Evolutionary conservation across 116 monocot genomes (phyloP).

Genomic region (Trichopus zeylanicus): DNA sequence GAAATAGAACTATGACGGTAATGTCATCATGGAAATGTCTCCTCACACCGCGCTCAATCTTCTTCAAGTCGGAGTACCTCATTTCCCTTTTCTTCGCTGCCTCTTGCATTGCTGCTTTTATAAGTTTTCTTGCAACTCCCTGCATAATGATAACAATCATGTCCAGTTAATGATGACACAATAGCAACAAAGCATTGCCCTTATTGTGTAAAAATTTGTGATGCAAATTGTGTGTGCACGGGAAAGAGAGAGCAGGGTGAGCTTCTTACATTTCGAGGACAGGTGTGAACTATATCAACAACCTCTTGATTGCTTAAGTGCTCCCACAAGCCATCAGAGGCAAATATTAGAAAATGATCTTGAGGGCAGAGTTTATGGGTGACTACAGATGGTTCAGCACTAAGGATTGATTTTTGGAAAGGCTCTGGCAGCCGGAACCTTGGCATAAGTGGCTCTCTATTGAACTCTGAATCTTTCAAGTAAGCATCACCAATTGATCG

Average conservation of each 20-base stretch:
- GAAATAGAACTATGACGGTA: slow-evolving; percentile 31
- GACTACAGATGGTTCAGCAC: slow-evolving; percentile 26
- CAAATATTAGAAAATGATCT: slow-evolving; percentile 40
- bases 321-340: slow-evolving; percentile 47
- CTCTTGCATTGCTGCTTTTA: slow-evolving; percentile 30
- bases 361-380: slow-evolving; percentile 19
- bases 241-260: neutral
- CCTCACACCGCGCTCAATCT: slow-evolving; percentile 27
- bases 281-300: slow-evolving; percentile 24
- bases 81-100: slow-evolving; percentile 42
- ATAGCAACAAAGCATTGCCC: too few relatives aligned
- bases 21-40: slow-evolving; percentile 49
- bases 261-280: slow-evolving; percentile 29
- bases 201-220: neutral
- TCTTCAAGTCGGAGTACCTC: slow-evolving; percentile 37
- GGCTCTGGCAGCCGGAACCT: slow-evolving; percentile 22
- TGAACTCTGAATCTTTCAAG: slow-evolving; percentile 33
- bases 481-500: slow-evolving; percentile 44
- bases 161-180: neutral
- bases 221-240: too few relatives aligned
- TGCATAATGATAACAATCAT: slow-evolving; percentile 2
- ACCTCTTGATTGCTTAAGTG: slow-evolving; percentile 43
- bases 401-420: slow-evolving; percentile 27
- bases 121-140: slow-evolving; percentile 38
- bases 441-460: slow-evolving; percentile 18